Evolutionary conservation across 805 yeast species (phyloP).

Genomic region (Candida pseudoglaebosa): DNA sequence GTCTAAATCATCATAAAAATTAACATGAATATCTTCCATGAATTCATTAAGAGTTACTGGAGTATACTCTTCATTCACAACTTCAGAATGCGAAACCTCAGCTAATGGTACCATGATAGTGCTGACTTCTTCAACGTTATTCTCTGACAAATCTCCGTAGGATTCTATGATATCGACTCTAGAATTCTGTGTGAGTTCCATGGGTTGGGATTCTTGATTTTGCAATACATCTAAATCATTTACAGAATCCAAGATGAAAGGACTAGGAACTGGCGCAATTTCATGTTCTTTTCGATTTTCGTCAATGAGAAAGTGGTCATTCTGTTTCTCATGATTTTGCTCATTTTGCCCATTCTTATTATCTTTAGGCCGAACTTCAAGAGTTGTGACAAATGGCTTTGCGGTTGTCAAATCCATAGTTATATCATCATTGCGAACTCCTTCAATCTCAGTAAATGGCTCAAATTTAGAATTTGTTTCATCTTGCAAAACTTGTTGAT

Average conservation of each 20-base stretch:
- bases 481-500: too few relatives aligned
- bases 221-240: not conserved
- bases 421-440: too few relatives aligned
- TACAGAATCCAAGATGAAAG: not conserved
- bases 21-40: constrained; percentile 35
- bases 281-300: not conserved
- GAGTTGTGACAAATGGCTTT: not conserved
- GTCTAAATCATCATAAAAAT: constrained; percentile 45
- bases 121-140: constrained; percentile 7
- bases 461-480: too few relatives aligned
- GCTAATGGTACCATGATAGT: constrained; percentile 30
- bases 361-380: too few relatives aligned
- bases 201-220: constrained; percentile 13
- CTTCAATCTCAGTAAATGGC: too few relatives aligned
- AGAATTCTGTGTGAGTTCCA: constrained; percentile 19
- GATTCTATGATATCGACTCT: constrained; percentile 3
- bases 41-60: constrained; percentile 37
- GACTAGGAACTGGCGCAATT: not conserved
- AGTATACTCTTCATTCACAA: constrained; percentile 14
- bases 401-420: constrained; percentile 16
- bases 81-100: constrained; percentile 10
- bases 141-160: constrained; percentile 1
- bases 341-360: too few relatives aligned
- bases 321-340: not conserved
- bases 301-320: not conserved